These are phyloP conservation scores for Cudoniella acicularis DNA, from an alignment of 495 filamentous ascomycete genomes.

Conservation along the genomic window DNA sequence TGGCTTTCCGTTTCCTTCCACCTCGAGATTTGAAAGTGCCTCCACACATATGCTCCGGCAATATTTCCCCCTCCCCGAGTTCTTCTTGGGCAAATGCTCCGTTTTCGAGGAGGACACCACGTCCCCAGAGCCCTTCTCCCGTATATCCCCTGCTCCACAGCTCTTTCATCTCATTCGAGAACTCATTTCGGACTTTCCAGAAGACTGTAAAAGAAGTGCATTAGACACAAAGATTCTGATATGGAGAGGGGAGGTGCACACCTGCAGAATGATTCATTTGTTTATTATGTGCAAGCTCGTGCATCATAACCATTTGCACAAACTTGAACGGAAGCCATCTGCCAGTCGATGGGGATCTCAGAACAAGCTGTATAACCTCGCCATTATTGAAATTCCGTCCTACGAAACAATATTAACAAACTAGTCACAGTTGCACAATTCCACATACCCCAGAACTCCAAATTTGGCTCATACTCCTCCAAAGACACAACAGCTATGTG, in stretches of 20 bases:
- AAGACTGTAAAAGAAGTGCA: conserved; percentile 37
- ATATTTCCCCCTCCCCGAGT: conserved; percentile 43
- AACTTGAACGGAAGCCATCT: conserved; percentile 71
- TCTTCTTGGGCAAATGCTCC: conserved; percentile 52
- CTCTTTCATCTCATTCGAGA: conserved; percentile 57
- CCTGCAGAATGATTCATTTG: conserved; percentile 68
- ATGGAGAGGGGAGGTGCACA: neutral
- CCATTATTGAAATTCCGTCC: conserved; percentile 82
- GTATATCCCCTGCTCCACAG: conserved; percentile 64
- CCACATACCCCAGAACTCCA: conserved; percentile 52
- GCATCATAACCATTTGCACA: conserved; percentile 87
- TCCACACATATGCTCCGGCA: conserved; percentile 66
- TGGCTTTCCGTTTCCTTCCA: conserved; percentile 47
- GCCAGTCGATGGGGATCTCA: conserved; percentile 55
- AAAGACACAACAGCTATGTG: conserved; percentile 66
- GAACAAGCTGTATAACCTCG: conserved; percentile 76
- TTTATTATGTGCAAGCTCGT: conserved; percentile 72
- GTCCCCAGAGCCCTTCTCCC: conserved; percentile 75
- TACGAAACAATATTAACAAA: conserved; percentile 22
- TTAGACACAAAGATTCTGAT: conserved; percentile 21
- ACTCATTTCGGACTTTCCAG: conserved; percentile 68
- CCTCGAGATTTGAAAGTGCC: conserved; percentile 58
- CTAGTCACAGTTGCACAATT: neutral
- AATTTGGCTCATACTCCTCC: conserved; percentile 72
- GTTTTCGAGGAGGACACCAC: conserved; percentile 54